These are phyloP conservation scores for Balamuthia mandrillaris DNA, from an alignment of 208 protist genomes.

Conservation along the genomic window DNA sequence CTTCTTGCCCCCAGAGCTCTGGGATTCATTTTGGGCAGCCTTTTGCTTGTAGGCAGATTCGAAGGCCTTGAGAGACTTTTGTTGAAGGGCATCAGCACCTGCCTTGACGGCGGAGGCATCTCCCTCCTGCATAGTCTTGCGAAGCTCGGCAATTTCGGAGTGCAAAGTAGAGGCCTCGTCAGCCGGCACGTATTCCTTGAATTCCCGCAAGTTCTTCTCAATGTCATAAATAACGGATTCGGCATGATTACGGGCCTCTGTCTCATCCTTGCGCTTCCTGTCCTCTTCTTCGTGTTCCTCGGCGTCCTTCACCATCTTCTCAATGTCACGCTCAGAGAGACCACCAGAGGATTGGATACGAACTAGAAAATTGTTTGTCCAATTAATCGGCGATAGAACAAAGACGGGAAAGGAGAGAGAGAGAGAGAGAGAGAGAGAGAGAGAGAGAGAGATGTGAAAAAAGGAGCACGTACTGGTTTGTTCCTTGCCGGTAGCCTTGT, in stretches of 20 bases:
- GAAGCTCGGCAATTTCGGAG: no score
- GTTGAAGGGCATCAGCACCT: no score
- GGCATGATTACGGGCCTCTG: neutral
- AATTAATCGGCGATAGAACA: neutral
- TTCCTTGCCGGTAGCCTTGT: slow-evolving; percentile 82
- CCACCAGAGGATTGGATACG: neutral
- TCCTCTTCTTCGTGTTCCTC: neutral
- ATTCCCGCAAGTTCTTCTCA: neutral
- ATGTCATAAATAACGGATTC: neutral
- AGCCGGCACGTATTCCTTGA: no score
- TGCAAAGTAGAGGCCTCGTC: no score
- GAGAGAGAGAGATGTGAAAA: neutral
- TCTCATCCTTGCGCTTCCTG: neutral
- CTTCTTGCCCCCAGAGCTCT: no score
- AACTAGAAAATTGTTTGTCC: neutral
- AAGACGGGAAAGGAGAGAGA: neutral
- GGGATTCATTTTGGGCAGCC: no score
- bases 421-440: neutral
- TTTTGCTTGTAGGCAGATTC: no score
- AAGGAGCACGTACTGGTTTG: slow-evolving; percentile 36
- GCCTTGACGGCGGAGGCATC: no score
- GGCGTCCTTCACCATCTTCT: neutral
- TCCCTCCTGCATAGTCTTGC: no score
- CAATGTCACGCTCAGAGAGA: neutral
- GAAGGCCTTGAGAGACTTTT: no score